Evolutionary conservation across 768 basidiomycete species (phyloP).

Genomic region (Pisolithus albus): DNA sequence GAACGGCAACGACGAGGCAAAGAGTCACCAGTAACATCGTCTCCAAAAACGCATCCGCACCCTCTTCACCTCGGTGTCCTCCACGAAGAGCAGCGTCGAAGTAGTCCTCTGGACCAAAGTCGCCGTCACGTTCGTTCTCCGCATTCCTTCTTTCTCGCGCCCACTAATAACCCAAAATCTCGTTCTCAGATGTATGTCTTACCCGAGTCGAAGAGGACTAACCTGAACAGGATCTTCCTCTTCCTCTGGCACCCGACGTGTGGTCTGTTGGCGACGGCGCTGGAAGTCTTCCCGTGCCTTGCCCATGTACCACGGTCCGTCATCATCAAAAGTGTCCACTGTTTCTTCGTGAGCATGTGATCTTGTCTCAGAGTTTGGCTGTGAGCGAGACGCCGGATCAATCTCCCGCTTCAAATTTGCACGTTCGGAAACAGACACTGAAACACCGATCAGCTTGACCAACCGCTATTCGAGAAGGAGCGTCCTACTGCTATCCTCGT

Average conservation of each 20-base stretch:
- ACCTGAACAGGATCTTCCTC: constrained; percentile 78
- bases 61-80: constrained; percentile 55
- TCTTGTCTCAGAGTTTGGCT: constrained; percentile 1
- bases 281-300: constrained; percentile 77
- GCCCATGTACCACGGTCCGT: constrained; percentile 76
- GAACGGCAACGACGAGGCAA: constrained; percentile 62
- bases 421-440: constrained; percentile 22
- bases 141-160: constrained; percentile 66
- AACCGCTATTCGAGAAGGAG: too few species aligned
- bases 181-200: neutral
- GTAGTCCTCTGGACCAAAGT: constrained; percentile 79
- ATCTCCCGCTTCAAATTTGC: constrained; percentile 17
- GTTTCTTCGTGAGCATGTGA: constrained; percentile 16
- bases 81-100: constrained; percentile 62
- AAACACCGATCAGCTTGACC: constrained; percentile 5
- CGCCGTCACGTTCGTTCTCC: constrained; percentile 65
- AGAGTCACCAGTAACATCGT: constrained; percentile 72
- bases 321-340: constrained; percentile 32
- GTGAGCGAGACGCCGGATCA: constrained; percentile 11
- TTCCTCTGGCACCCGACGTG: constrained; percentile 38
- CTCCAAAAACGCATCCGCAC: constrained; percentile 66
- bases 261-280: constrained; percentile 40
- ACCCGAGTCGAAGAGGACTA: constrained; percentile 12
- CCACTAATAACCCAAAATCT: constrained; percentile 44
- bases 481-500: constrained; percentile 37